Evolutionary conservation across 2,329 filamentous ascomycete species (phyloP).

Genomic region (Talaromyces sp.): DNA sequence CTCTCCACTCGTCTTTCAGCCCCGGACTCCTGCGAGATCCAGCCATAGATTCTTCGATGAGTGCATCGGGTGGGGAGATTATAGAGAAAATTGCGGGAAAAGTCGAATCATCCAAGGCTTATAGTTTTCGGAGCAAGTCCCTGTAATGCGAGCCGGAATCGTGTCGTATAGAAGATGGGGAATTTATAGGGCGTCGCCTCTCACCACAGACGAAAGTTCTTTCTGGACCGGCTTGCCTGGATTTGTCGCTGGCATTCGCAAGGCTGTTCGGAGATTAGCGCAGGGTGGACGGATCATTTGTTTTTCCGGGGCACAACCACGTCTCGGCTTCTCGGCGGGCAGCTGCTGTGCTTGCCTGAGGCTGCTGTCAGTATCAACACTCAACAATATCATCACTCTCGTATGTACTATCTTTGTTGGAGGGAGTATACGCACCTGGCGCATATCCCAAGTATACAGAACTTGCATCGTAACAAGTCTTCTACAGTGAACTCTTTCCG

Average conservation of each 20-base stretch:
- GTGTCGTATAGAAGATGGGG: background rate
- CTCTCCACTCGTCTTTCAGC: conserved; percentile 53
- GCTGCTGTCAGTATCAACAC: conserved; percentile 9
- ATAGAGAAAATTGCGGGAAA: conserved; percentile 2
- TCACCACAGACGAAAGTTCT: conserved; percentile 6
- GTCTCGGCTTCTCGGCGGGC: conserved; percentile 2
- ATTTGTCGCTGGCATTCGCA: conserved; percentile 13
- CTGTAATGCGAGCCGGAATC: background rate
- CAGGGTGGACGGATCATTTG: conserved; percentile 14
- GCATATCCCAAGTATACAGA: conserved; percentile 16
- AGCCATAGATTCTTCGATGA: conserved; percentile 48
- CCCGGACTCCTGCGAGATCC: conserved; percentile 50
- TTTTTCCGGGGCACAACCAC: conserved; percentile 17
- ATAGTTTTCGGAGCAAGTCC: background rate
- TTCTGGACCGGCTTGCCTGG: conserved; percentile 8
- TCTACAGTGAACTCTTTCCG: conserved; percentile 15
- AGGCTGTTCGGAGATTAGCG: conserved; percentile 19
- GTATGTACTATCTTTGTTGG: background rate
- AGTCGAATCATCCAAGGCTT: background rate
- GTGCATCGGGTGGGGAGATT: conserved; percentile 39
- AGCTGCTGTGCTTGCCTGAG: background rate
- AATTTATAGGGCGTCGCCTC: conserved; percentile 11
- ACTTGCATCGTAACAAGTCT: conserved; percentile 5
- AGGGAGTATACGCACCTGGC: conserved; percentile 22
- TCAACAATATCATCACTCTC: conserved; percentile 5